Base-by-base conservation (phyloP, 345 rosid species). In the Physaria fendleri region DNA sequence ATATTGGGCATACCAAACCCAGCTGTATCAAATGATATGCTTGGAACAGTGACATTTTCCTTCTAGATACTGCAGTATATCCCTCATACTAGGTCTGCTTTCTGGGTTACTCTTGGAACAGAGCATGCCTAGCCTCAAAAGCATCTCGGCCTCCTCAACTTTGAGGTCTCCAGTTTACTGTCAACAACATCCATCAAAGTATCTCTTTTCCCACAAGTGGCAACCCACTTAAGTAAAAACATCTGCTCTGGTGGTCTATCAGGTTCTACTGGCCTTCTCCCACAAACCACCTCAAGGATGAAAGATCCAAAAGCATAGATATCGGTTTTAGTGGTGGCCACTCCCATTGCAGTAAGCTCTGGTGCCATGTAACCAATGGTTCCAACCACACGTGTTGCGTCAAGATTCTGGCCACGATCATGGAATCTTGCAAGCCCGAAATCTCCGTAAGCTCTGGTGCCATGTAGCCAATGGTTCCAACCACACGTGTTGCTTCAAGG, bases 361-460 rank as follows among this genome's bases (percentile, higher is more conserved):
- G 77, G 77, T 53, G 74, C 80, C 44, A 77, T 29, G 23, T 77
- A 77, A 0, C 77, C 80, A 12, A 72, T 8, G 3, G 81, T 79
- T 18, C 84, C 81, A 2, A 72, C 74, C 11, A 66, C 32, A 5
- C 56, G 58, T 2, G 81, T 77, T 4, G 84, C 70, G 39, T 54
- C 60, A 0, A 73, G 79, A 55, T 55, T 37, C 9, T 15, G 37
- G 0, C 61, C 79, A 15, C 62, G 79, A 28, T 79, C 73, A 52
- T 74, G 65, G 34, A 72, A 50, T 53, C 64, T 71, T 0, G 79
- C 71, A 4, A 79, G 77, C 23, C 84, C 81, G 15, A 71, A 79
- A 35, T 79, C 84, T 28, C 77, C 79, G 68, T 34, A 30, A 72
- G 55, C 59, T 76, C 77, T 2, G 77, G 77, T 53, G 74, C 80